phyloP scores from a whole-genome alignment of 192 early-diverging fungal genomes.

The Gigaspora rosea region DNA sequence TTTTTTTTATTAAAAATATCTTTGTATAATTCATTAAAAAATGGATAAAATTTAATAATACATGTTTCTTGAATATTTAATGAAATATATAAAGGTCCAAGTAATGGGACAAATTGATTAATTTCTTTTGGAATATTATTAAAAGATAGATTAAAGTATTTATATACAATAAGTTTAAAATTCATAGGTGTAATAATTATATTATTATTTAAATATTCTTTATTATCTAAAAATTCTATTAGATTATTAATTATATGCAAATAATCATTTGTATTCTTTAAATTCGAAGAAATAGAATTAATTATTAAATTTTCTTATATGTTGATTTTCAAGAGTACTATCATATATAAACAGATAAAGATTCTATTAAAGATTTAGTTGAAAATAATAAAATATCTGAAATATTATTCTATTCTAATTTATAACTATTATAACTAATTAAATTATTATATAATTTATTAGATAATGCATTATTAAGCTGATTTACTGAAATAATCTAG shows the following conservation, averaged over 20 bases:
- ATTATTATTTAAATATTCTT: neutral
- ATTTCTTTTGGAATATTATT: neutral
- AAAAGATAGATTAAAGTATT: neutral
- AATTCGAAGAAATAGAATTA: neutral
- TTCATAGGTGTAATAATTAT: neutral
- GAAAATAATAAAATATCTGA: no score
- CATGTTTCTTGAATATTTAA: neutral
- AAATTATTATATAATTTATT: no score
- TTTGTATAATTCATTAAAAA: conserved; percentile 12
- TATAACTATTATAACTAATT: no score
- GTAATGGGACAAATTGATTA: neutral
- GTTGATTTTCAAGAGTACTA: neutral
- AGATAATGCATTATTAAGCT: no score
- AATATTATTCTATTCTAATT: no score
- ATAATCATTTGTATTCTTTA: neutral
- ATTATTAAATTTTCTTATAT: neutral
- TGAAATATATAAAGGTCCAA: neutral
- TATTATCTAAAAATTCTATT: neutral
- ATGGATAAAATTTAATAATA: neutral
- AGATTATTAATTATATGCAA: no score
- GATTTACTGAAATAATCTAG: no score
- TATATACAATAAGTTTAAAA: neutral
- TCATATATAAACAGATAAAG: no score
- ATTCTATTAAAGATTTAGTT: no score
- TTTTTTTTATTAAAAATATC: neutral